Base-by-base conservation (phyloP, 2,329 filamentous ascomycete genomes). In the Colletotrichum sp. region DNA sequence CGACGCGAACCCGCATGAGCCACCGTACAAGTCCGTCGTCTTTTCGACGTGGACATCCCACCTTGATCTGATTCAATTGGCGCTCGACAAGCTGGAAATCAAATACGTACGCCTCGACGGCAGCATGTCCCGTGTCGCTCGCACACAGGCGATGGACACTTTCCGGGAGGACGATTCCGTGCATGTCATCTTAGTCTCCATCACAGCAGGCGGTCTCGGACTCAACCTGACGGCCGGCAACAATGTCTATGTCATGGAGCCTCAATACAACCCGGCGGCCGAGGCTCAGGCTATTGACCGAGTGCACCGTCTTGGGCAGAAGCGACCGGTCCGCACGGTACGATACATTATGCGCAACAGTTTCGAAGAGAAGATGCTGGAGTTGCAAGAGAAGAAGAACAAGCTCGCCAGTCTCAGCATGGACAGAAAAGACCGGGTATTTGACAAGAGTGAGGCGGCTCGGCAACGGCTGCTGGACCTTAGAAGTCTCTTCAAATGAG, bases 31-130 rank as follows among this genome's bases (percentile, higher is more conserved):
- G 82, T 97, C 95, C 31, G 95, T 99, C 16, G 92, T 99, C 8
- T 98, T 98, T 83, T 98, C 95, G 0, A 93, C 93, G n/a, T 98
- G 97, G 96, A 98, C 97, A 0, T 93, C 94, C 0, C 96, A 98
- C 81, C 90, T 99, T 18, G 96, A 98, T 81, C 90, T 99, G 24
- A 98, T 99, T 77, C 92, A 97, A 80, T 88, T 95, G 64, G 96
- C 96, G 0, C 88, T 98, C 16, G 87, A 91, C 34, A 88, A 90
- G 64, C 89, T 89, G 13, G 87, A 88, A 12, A 94, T 97, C 81
- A 86, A 84, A 2, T 96, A 91, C 80, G 91, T 91, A 6, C 94
- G 97, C n/a, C 91, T 99, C 3, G 97, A 98, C 78, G 97, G 97
- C 66, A 94, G 92, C 76, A 98, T 98, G 95, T 87, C 90, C 0